phyloP scores from a whole-genome alignment of 1,139 yeast genomes.

The Kodamaea plutei region DNA sequence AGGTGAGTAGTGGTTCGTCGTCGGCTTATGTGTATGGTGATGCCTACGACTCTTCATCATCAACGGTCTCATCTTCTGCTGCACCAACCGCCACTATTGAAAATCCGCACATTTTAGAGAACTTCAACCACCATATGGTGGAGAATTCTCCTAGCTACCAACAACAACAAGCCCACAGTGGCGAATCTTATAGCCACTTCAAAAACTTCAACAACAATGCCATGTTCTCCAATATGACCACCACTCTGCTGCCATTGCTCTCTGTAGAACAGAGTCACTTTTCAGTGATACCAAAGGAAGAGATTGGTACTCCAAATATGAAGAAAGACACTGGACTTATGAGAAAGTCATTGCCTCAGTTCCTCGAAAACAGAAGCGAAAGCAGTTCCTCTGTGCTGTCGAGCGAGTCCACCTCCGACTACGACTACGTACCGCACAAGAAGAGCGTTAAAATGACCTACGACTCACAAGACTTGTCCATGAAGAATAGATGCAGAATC shows the following conservation, averaged over 20 bases:
- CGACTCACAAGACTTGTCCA: conserved; percentile 2
- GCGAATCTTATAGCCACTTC: not conserved
- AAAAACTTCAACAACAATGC: conserved; percentile 1
- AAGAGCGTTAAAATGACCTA: not conserved
- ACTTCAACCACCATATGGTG: no score
- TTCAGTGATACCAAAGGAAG: no score
- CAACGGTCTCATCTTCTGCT: no score
- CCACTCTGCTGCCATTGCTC: no score
- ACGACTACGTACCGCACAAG: not conserved
- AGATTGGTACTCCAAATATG: no score
- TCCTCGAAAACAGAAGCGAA: conserved; percentile 1
- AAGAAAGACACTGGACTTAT: not conserved
- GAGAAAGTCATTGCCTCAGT: conserved; percentile 1
- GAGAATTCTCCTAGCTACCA: not conserved
- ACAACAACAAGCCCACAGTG: no score
- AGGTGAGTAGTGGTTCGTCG: no score
- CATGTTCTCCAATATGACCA: not conserved
- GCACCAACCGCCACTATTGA: no score
- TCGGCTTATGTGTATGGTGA: no score
- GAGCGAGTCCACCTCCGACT: not conserved
- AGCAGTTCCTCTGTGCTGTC: conserved; percentile 2
- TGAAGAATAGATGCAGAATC: conserved; percentile 49
- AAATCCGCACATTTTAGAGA: no score
- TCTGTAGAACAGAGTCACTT: no score
- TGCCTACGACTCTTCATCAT: no score